Conservation (phyloP, 2,329 filamentous ascomycete genomes). For the Penicillium nordicum region DNA sequence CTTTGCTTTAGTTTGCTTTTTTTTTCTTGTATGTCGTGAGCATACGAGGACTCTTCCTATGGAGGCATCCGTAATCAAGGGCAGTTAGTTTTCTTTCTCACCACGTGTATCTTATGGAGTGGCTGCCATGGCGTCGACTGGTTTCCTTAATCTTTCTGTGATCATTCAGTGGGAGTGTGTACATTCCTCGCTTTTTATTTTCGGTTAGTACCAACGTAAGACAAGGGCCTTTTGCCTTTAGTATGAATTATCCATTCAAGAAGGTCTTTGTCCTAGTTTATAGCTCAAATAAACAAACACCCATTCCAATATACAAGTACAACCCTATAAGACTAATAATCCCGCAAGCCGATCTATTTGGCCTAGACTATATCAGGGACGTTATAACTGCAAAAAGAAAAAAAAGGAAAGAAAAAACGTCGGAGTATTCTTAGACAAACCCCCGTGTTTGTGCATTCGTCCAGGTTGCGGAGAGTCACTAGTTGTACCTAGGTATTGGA, state of each 20-base stretch:
- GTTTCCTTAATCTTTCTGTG: conserved; percentile 16
- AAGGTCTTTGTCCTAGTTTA: background rate
- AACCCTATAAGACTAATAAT: too few relatives aligned
- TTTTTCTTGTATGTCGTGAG: background rate
- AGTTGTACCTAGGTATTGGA: too few relatives aligned
- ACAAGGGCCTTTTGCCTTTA: background rate
- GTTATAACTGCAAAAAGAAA: too few relatives aligned
- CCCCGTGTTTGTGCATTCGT: too few relatives aligned
- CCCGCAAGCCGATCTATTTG: too few relatives aligned
- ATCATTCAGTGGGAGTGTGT: conserved; percentile 18
- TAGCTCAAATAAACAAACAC: too few relatives aligned
- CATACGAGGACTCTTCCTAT: background rate
- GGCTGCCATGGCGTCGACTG: conserved; percentile 22
- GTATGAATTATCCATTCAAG: background rate
- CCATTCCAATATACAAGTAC: too few relatives aligned
- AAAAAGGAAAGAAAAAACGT: too few relatives aligned
- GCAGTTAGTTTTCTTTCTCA: conserved; percentile 10
- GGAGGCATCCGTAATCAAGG: background rate
- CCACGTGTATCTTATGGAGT: conserved; percentile 31
- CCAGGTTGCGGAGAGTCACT: too few relatives aligned
- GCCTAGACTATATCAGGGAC: too few relatives aligned
- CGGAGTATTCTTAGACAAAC: too few relatives aligned
- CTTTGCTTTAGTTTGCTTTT: conserved; percentile 1
- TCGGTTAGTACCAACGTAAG: conserved; percentile 17
- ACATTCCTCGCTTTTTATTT: conserved; percentile 7